These are phyloP conservation scores for Peniophora sp. DNA, from an alignment of 1,284 basidiomycete genomes.

Conservation along the genomic window DNA sequence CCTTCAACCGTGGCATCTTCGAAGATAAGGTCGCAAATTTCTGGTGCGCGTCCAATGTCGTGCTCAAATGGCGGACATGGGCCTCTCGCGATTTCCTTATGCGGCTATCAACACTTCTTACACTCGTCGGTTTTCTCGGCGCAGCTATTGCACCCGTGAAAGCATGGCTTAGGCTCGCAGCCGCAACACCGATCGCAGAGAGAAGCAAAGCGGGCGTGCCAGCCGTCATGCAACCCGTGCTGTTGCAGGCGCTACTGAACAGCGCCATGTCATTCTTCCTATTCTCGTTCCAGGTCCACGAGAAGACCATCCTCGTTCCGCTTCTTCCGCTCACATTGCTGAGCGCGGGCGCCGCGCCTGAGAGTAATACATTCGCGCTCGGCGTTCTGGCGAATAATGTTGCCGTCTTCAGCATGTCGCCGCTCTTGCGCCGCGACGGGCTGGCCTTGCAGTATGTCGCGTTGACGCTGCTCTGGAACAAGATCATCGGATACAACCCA, in stretches of 20 bases:
- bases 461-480: conserved; percentile 72
- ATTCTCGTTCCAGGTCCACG: conserved; percentile 94
- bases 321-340: conserved; percentile 79
- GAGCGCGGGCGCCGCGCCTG: conserved; percentile 53
- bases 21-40: conserved; percentile 97
- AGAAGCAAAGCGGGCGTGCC: conserved; percentile 18
- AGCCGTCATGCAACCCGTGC: conserved; percentile 47
- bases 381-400: conserved; percentile 78
- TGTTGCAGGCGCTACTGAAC: conserved; percentile 65
- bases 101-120: conserved; percentile 49
- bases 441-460: conserved; percentile 70
- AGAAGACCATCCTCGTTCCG: conserved; percentile 88
- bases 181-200: conserved; percentile 6
- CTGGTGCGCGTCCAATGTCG: conserved; percentile 89
- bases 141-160: conserved; percentile 33
- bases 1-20: conserved; percentile 84
- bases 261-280: conserved; percentile 86
- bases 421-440: conserved; percentile 75
- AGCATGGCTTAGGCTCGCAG: conserved; percentile 6
- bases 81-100: conserved; percentile 41
- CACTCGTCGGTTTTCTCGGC: conserved; percentile 61
- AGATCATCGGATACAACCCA: conserved; percentile 70
- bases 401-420: conserved; percentile 93
- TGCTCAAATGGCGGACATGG: conserved; percentile 72
- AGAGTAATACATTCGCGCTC: conserved; percentile 69